Percentiles rank a stretch among this genome's conserved stretches.
phyloP scores from a whole-genome alignment of 345 rosid genomes.

The Hibiscus syriacus region DNA sequence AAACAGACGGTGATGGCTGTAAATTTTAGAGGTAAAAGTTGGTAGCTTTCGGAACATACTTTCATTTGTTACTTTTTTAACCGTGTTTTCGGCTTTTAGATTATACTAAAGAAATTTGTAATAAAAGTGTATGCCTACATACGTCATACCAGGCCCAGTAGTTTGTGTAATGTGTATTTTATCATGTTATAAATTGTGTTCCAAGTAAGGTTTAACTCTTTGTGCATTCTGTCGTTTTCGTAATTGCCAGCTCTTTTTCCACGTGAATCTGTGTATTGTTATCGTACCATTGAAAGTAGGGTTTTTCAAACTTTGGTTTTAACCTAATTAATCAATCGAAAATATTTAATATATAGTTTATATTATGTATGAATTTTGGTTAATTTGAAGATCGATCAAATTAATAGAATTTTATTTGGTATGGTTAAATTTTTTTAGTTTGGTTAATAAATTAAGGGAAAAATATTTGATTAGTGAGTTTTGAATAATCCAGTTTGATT shows the following conservation, averaged over 20 bases:
- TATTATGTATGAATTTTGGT: too few species aligned
- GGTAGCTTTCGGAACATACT: slow-evolving; percentile 29
- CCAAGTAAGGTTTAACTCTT: too few species aligned
- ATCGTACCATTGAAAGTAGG: not conserved
- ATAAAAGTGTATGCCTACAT: slow-evolving; percentile 16
- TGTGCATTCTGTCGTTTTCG: too few species aligned
- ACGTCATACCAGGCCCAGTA: not conserved
- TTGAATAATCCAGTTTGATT: too few species aligned
- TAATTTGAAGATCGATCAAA: too few species aligned
- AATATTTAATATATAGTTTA: too few species aligned
- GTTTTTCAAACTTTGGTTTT: too few species aligned
- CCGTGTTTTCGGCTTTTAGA: slow-evolving; percentile 11
- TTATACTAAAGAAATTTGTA: slow-evolving; percentile 2
- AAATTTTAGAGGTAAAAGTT: slow-evolving; percentile 30
- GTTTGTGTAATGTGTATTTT: not conserved
- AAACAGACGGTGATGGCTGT: not conserved
- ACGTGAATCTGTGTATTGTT: not conserved
- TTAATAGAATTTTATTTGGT: too few species aligned
- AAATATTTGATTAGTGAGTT: too few species aligned
- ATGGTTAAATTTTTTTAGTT: too few species aligned
- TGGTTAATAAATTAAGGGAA: too few species aligned
- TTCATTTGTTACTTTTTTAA: slow-evolving; percentile 22
- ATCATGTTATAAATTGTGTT: not conserved
- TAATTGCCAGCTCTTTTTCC: not conserved
- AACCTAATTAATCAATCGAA: too few species aligned